Evolutionary conservation across 768 basidiomycete species (phyloP).

Genomic region (Amanita pseudoporphyria): DNA sequence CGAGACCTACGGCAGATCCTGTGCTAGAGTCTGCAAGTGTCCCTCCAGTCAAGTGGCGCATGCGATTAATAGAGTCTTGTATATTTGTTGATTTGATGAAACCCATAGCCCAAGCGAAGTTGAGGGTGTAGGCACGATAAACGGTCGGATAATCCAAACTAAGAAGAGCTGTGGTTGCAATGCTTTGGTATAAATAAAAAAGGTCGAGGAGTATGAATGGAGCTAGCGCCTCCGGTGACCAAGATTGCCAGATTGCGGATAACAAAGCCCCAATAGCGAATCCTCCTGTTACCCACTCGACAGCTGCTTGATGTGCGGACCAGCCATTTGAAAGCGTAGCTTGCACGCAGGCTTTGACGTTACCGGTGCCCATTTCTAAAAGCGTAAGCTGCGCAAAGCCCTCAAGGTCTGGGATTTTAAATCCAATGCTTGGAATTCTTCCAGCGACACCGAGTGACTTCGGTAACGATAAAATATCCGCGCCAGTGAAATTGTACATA

Average conservation of each 20-base stretch:
- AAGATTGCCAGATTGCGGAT: constrained; percentile 54
- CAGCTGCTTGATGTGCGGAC: constrained; percentile 65
- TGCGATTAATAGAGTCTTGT: constrained; percentile 69
- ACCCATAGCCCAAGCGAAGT: constrained; percentile 86
- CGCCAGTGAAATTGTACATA: constrained; percentile 82
- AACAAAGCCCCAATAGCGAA: constrained; percentile 55
- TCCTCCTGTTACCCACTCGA: constrained; percentile 69
- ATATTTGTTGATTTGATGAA: constrained; percentile 55
- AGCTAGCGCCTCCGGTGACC: constrained; percentile 43
- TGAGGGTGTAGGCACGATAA: constrained; percentile 73
- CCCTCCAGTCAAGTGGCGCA: constrained; percentile 81
- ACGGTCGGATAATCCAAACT: constrained; percentile 81
- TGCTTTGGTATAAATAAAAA: constrained; percentile 75
- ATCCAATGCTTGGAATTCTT: constrained; percentile 72
- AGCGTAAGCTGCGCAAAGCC: constrained; percentile 78
- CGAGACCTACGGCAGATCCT: constrained; percentile 58
- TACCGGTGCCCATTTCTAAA: constrained; percentile 55
- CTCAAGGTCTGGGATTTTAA: constrained; percentile 83
- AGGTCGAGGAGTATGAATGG: constrained; percentile 78
- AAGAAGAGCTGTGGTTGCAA: constrained; percentile 71
- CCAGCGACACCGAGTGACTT: constrained; percentile 43
- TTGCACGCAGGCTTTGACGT: constrained; percentile 83
- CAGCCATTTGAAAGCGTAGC: constrained; percentile 88
- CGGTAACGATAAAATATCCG: constrained; percentile 59
- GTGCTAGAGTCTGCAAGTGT: constrained; percentile 49